Base-by-base conservation (phyloP, 1,139 yeast genomes). In the Trichomonascaceae sp. region DNA sequence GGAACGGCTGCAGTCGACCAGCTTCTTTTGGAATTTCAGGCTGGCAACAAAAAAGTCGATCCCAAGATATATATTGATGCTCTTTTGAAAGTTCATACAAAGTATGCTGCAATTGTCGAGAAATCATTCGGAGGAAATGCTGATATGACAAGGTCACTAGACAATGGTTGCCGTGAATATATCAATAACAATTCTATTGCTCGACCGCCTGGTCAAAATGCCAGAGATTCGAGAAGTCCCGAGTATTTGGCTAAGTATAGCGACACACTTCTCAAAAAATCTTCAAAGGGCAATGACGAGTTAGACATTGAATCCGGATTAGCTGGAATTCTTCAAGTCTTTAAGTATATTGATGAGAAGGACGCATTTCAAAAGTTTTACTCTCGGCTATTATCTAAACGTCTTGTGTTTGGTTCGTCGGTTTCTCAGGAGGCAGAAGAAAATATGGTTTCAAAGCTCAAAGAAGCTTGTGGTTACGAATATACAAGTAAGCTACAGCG, bases 321-420 rank as follows among this genome's bases (percentile, higher is more conserved):
- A 22, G 91, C 86, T 62, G 93, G 91, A 63, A 81, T 93, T 64
- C 88, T 93, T 89, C 81, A 83, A 32, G 79, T 93, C 27, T 89
- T 95, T 76, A 87, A 85, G 65, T 93, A 88, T 67, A 80, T 95
- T 55, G 91, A 88, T 53, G 98, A 93, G 69, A 91, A 91, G 70
- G 99, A 95, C 74, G 87, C 95, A 45, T 95, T 95, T 71, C 99
- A 93, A 73, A 87, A 85, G 62, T 87, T 87, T 72, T 95, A 93
- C 71, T 84, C 98, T 69, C 83, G 97, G 62, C 77, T 86, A 66
- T 77, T 95, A 63, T 95, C 98, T 7, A 87, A 86, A 68, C 82
- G 99, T 67, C 79, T 95, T 60, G 91, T 93, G 62, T 85, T 87
- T 66, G 86, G 88, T 57, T 84, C 89, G 38, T 85, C 96, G 47